Evolutionary conservation across 1,284 basidiomycete species (phyloP).

Genomic region (Pterulicium gracile): DNA sequence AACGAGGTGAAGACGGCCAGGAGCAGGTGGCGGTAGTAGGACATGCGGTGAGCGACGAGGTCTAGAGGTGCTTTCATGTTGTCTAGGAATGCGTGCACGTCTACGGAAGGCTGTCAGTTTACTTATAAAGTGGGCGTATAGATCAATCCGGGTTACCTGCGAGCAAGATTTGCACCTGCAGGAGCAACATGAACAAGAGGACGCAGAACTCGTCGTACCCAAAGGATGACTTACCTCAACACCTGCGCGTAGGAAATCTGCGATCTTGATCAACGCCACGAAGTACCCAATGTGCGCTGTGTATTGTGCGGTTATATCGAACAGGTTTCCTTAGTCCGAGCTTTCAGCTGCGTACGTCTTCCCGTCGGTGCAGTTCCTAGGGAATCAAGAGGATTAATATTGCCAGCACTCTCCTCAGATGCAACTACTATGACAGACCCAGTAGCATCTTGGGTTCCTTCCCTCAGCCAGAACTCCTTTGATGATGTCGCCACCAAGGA

Average conservation of each 20-base stretch:
- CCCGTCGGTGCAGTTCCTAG: slow-evolving; percentile 91
- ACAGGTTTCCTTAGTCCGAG: slow-evolving; percentile 1
- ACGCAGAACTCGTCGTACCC: slow-evolving; percentile 8
- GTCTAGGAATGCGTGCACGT: slow-evolving; percentile 96
- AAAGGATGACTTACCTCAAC: no score
- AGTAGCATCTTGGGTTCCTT: slow-evolving; percentile 74
- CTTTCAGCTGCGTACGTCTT: slow-evolving; percentile 52
- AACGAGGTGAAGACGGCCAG: slow-evolving; percentile 80
- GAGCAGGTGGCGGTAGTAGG: slow-evolving; percentile 85
- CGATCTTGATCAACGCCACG: slow-evolving; percentile 90
- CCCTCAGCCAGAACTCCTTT: slow-evolving; percentile 77
- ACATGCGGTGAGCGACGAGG: slow-evolving; percentile 80
- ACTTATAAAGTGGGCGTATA: no score
- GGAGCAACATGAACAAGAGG: neutral
- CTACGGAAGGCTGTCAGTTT: no score
- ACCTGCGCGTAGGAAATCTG: slow-evolving; percentile 90
- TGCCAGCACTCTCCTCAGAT: slow-evolving; percentile 6
- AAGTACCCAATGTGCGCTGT: slow-evolving; percentile 96
- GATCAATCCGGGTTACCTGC: no score
- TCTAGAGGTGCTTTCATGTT: slow-evolving; percentile 97
- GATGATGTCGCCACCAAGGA: slow-evolving; percentile 79
- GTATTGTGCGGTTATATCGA: slow-evolving; percentile 6
- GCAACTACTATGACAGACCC: slow-evolving; percentile 63
- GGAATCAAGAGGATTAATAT: slow-evolving; percentile 7
- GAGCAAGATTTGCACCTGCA: slow-evolving; percentile 77